Evolutionary conservation across 441 rosid genomes (phyloP).

Genomic region (Hura crepitans): DNA sequence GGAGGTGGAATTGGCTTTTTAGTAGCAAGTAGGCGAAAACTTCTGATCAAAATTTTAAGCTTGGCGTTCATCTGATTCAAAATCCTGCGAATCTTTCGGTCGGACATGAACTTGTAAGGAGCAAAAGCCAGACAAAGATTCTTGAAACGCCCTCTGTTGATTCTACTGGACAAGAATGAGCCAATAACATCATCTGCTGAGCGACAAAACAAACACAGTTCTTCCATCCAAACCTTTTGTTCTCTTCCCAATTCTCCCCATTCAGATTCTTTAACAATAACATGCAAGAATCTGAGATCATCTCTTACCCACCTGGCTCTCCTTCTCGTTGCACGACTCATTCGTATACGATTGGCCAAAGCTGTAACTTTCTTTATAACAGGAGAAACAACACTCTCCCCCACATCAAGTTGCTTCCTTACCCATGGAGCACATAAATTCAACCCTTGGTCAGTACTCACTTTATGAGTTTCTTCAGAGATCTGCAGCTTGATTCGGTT

Average conservation of each 20-base stretch:
- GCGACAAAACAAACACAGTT: slow-evolving; percentile 18
- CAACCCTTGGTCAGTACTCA: slow-evolving; percentile 10
- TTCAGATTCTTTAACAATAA: slow-evolving; percentile 18
- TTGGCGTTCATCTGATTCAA: slow-evolving; percentile 22
- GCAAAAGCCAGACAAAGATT: neutral
- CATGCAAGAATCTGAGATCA: slow-evolving; percentile 20
- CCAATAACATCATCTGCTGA: slow-evolving; percentile 23
- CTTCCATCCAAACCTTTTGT: slow-evolving; percentile 25
- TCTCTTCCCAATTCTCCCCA: slow-evolving; percentile 19
- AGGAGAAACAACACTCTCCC: slow-evolving; percentile 21
- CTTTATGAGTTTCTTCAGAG: slow-evolving; percentile 16
- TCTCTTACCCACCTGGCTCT: slow-evolving; percentile 20
- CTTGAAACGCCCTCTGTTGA: neutral
- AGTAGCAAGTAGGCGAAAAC: slow-evolving; percentile 13
- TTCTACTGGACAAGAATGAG: neutral
- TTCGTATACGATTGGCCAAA: slow-evolving; percentile 2
- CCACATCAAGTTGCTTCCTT: slow-evolving; percentile 19
- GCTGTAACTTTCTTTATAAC: slow-evolving; percentile 12
- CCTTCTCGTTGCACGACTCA: slow-evolving; percentile 5
- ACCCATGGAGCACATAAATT: no score
- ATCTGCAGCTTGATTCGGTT: slow-evolving; percentile 18
- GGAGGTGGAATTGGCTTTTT: slow-evolving; percentile 18
- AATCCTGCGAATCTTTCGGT: no score
- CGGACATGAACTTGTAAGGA: neutral
- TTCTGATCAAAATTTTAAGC: slow-evolving; percentile 18